phyloP scores from a whole-genome alignment of 495 filamentous ascomycete genomes.

The Aeminium ludgeri region DNA sequence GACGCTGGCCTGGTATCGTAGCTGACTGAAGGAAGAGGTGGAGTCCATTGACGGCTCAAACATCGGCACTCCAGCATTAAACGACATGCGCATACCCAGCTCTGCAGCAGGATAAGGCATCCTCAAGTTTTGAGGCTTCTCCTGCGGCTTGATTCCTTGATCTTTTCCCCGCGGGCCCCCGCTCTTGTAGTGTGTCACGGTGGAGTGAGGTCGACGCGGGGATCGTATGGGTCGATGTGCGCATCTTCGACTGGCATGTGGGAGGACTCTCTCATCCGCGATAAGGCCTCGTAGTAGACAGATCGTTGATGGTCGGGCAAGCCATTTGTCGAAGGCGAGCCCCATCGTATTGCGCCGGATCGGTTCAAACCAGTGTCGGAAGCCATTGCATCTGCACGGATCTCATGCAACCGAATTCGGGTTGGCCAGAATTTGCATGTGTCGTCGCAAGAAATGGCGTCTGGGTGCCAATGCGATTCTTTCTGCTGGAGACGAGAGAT shows the following conservation, averaged over 20 bases:
- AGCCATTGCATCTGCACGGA: conserved; percentile 9
- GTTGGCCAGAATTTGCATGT: too few species aligned
- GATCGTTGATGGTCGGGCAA: conserved; percentile 18
- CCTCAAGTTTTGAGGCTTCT: too few species aligned
- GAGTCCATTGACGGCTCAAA: neutral
- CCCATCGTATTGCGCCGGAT: conserved; percentile 10
- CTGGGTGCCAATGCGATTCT: too few species aligned
- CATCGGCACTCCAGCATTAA: neutral
- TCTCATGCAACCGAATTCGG: too few species aligned
- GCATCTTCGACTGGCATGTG: too few species aligned
- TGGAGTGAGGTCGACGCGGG: neutral
- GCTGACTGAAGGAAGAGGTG: neutral
- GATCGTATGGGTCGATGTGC: neutral
- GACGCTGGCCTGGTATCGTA: conserved; percentile 8
- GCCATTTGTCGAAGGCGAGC: conserved; percentile 16
- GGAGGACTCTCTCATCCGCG: neutral
- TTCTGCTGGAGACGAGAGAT: too few species aligned
- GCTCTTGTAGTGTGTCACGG: too few species aligned
- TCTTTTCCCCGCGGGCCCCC: too few species aligned
- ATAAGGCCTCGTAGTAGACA: conserved; percentile 12
- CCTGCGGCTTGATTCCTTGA: too few species aligned
- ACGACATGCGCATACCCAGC: conserved; percentile 3
- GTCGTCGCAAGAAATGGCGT: too few species aligned
- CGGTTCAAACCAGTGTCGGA: conserved; percentile 4
- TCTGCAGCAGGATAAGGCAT: neutral